phyloP scores from a whole-genome alignment of 176 grass and related monocot species.

The Oryza punctata region DNA sequence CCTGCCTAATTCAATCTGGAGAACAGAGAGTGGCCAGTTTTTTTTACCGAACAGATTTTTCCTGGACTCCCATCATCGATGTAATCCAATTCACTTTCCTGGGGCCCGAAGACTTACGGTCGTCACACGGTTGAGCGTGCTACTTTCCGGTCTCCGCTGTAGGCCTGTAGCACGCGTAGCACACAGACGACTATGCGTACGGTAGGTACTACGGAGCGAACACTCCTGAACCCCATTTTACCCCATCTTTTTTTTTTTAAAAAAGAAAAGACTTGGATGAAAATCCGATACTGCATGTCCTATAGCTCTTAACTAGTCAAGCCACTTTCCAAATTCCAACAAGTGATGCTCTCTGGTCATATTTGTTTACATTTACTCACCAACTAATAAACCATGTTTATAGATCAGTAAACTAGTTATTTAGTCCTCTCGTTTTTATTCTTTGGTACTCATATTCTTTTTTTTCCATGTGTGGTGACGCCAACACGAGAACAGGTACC shows the following conservation, averaged over 20 bases:
- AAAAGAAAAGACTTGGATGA: too few relatives aligned
- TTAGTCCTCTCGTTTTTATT: not conserved
- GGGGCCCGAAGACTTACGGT: not conserved
- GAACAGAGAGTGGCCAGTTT: not conserved
- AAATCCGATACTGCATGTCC: too few relatives aligned
- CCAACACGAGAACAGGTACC: not conserved
- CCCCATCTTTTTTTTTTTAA: too few relatives aligned
- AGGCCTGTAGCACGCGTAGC: not conserved
- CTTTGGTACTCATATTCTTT: too few relatives aligned
- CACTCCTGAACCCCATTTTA: too few relatives aligned
- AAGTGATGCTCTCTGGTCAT: too few relatives aligned
- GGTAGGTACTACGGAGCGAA: too few relatives aligned
- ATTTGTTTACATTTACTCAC: too few relatives aligned
- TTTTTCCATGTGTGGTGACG: not conserved
- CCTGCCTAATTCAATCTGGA: too few relatives aligned
- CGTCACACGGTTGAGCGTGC: slow-evolving; percentile 5
- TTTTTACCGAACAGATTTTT: not conserved
- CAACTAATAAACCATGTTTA: not conserved
- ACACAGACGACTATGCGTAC: too few relatives aligned
- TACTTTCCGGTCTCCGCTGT: not conserved
- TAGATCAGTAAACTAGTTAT: not conserved
- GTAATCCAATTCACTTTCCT: not conserved
- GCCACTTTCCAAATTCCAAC: too few relatives aligned
- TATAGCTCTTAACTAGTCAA: too few relatives aligned
- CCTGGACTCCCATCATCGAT: not conserved